Evolutionary conservation across 495 filamentous ascomycete genomes (phyloP), one percentile per base, ranked within the genome.

Genomic region (Penicillium maclennaniae): DNA sequence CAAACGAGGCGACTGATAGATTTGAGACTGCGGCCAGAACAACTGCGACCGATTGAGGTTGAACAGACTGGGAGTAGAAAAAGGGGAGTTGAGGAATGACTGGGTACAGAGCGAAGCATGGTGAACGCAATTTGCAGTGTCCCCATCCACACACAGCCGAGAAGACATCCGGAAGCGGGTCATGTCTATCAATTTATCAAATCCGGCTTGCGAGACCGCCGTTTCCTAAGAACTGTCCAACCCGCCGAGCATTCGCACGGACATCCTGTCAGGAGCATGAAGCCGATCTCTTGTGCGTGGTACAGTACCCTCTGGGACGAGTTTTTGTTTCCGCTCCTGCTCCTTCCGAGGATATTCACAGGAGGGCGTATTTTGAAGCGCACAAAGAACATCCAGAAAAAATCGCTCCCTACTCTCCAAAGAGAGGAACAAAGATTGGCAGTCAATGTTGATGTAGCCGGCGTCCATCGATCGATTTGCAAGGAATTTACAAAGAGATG

Each of bases 371-470:
- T 43, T 51, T 48, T 59, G 67, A 76, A 81, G 77, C 87, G 87
- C 73, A 83, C 86, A 89, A 91, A 91, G 79, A 76, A 84, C 87
- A 83, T 91, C 87, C 77, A 71, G 68, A 89, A 92, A 63, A 92
- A 91, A 83, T 77, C 87, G 87, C 79, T 77, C 74, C 62, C 62
- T 56, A 71, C 76, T 76, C 65, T 74, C 65, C 45, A 47, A 59
- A 63, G 68, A 63, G 60, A 69, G 64, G 63, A 64, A 58, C 60
- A 56, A 62, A 46, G 43, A 63, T 45, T 43, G 28, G 44, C 57
- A 47, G 53, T 59, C 62, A 60, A 60, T 60, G 65, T 51, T 57
- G 61, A 51, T 26, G 43, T 54, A 69, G 67, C 78, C 83, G 85
- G 83, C 84, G 88, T 79, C 85, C 82, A 76, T 79, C 79, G 63